phyloP scores from a whole-genome alignment of 2,329 filamentous ascomycete species.

The Dothideomycetes sp. region DNA sequence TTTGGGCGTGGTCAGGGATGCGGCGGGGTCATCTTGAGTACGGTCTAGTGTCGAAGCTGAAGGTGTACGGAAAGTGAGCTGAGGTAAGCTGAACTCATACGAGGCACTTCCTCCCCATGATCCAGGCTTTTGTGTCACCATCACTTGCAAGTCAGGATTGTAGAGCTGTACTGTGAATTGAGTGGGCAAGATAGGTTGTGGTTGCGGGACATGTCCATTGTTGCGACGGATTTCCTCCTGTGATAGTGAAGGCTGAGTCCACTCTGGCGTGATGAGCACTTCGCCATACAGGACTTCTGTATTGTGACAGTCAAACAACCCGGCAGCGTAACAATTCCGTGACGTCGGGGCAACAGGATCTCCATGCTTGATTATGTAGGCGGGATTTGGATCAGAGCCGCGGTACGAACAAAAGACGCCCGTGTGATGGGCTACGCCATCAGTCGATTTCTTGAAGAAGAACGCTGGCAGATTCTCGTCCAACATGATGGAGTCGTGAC shows the following conservation, averaged over 20 bases:
- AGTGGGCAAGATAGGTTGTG: slow-evolving; percentile 65
- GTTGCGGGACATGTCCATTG: slow-evolving; percentile 55
- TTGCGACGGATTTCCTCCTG: slow-evolving; percentile 67
- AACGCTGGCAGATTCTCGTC: slow-evolving; percentile 85
- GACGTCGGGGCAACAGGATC: slow-evolving; percentile 56
- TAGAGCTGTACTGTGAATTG: slow-evolving; percentile 82
- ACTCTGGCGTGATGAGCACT: slow-evolving; percentile 73
- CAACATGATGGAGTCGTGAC: slow-evolving; percentile 50
- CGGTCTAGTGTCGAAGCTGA: slow-evolving; percentile 71
- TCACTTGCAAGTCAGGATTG: slow-evolving; percentile 79
- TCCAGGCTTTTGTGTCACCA: slow-evolving; percentile 60
- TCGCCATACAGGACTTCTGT: slow-evolving; percentile 80
- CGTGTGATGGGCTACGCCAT: slow-evolving; percentile 43
- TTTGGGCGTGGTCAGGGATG: slow-evolving; percentile 51
- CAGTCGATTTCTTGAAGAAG: slow-evolving; percentile 47
- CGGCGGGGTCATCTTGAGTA: slow-evolving; percentile 52
- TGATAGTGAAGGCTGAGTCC: slow-evolving; percentile 73
- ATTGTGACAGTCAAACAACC: slow-evolving; percentile 72
- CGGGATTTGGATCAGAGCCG: slow-evolving; percentile 68
- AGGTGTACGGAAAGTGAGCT: slow-evolving; percentile 72
- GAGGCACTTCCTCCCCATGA: slow-evolving; percentile 71
- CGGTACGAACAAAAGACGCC: slow-evolving; percentile 54
- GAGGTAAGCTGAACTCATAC: slow-evolving; percentile 91
- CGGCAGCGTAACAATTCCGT: slow-evolving; percentile 77
- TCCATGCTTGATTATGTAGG: slow-evolving; percentile 70